Base-by-base conservation (phyloP, 2,329 filamentous ascomycete species). In the Trichoderma sp. region DNA sequence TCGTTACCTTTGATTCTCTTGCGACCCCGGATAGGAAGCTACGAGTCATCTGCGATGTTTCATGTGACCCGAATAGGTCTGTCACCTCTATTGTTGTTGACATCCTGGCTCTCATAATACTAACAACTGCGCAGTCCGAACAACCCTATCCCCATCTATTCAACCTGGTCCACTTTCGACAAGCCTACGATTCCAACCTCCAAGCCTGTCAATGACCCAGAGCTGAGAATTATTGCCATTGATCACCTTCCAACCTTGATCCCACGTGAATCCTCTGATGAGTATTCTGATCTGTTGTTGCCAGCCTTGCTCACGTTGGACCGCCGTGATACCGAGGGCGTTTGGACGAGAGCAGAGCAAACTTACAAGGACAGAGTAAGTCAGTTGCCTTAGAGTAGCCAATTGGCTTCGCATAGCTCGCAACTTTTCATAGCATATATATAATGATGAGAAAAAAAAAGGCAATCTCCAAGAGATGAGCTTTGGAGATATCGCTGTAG, bases 281-380 rank as follows among this genome's bases (percentile, higher is more conserved):
- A 91, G 43, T 97, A 97, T 84, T 93, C 90, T 80, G 84, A 86
- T 59, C 91, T 91, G 70, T 84, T 97, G 74, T 84, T 97, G 76
- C 93, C 93, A 4, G 92, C 89, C 78, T 83, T 97, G 75, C 81
- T 95, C 73, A 86, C 90, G 73, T 86, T 97, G 74, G 93, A 95
- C 80, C 88, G 94, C 79, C 88, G 93, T 79, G 82, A 87, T 67
- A 91, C 86, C 28, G 86, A 90, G 47, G 86, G 87, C 17, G 94
- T 97, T 17, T 97, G 94, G 94, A 85, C 88, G 71, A 88, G 93
- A 70, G 94, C 94, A 0, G 90, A 96, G 84, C 90, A 92, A 82
- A 84, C 95, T 63, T 97, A 94, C 84, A 83, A 91, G 74, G 88
- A 94, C 11, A 59, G 57, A 32, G 70, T 70, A 7, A 34, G 23